Evolutionary conservation across 345 rosid genomes (phyloP).

Genomic region (Microthlaspi erraticum): DNA sequence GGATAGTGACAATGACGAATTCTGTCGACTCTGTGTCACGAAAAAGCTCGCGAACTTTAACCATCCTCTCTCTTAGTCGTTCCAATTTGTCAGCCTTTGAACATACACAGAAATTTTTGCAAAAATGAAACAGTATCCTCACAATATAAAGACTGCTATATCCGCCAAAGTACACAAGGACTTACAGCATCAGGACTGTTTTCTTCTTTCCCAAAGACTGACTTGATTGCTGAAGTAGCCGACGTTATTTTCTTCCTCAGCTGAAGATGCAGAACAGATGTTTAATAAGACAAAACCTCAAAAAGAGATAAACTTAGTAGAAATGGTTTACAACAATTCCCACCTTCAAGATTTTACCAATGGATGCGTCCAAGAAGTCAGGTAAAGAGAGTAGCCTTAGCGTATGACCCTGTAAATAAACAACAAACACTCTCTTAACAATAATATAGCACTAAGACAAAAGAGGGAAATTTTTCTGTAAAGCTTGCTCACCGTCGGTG

Average conservation of each 20-base stretch:
- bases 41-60: constrained; percentile 96
- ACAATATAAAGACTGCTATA: constrained; percentile 13
- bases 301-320: constrained; percentile 12
- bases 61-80: constrained; percentile 87
- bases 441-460: neutral
- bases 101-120: constrained; percentile 21
- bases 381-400: constrained; percentile 89
- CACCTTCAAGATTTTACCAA: constrained; percentile 97
- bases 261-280: constrained; percentile 51
- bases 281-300: constrained; percentile 9
- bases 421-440: constrained; percentile 11
- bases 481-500: constrained; percentile 81
- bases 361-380: constrained; percentile 94
- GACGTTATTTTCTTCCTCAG: constrained; percentile 88
- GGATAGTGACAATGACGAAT: constrained; percentile 93
- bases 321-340: constrained; percentile 6
- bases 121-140: constrained; percentile 14
- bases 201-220: constrained; percentile 86
- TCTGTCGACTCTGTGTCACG: constrained; percentile 90
- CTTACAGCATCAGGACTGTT: constrained; percentile 71
- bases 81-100: constrained; percentile 85
- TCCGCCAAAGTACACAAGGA: constrained; percentile 27
- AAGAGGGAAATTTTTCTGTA: neutral
- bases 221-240: constrained; percentile 95
- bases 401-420: constrained; percentile 80